Evolutionary conservation across 495 filamentous ascomycete species (phyloP).

Genomic region (Aspergillus ellipticus): DNA sequence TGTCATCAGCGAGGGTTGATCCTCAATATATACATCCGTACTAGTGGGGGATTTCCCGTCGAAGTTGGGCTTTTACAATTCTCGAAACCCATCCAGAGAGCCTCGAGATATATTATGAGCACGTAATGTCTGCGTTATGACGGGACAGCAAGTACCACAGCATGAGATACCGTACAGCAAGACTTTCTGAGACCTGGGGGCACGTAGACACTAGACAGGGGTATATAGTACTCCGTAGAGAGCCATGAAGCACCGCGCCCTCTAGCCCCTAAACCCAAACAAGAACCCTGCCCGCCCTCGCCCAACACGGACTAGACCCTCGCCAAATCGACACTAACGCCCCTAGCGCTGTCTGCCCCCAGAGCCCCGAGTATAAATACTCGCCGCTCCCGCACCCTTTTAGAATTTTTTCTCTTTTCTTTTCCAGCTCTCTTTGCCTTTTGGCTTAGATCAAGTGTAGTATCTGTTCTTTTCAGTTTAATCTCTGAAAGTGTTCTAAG

Average conservation of each 20-base stretch:
- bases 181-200: too few species aligned
- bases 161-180: too few species aligned
- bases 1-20: too few species aligned
- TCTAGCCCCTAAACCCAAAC: not conserved
- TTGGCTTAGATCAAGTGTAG: constrained; percentile 93
- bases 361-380: constrained; percentile 9
- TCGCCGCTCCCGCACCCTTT: constrained; percentile 4
- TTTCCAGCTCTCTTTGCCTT: constrained; percentile 56
- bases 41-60: too few species aligned
- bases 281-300: not conserved
- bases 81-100: too few species aligned
- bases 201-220: too few species aligned
- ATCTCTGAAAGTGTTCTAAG: constrained; percentile 68
- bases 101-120: too few species aligned
- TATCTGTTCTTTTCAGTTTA: constrained; percentile 99
- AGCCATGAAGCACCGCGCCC: not conserved
- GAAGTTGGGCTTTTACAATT: too few species aligned
- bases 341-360: not conserved
- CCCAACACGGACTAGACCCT: constrained; percentile 4
- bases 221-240: not conserved
- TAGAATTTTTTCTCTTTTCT: constrained; percentile 40
- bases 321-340: constrained; percentile 12
- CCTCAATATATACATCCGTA: too few species aligned
- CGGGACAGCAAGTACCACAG: too few species aligned
- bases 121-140: too few species aligned